phyloP scores from a whole-genome alignment of 2,329 filamentous ascomycete species.

The Emydomyces testavorans region DNA sequence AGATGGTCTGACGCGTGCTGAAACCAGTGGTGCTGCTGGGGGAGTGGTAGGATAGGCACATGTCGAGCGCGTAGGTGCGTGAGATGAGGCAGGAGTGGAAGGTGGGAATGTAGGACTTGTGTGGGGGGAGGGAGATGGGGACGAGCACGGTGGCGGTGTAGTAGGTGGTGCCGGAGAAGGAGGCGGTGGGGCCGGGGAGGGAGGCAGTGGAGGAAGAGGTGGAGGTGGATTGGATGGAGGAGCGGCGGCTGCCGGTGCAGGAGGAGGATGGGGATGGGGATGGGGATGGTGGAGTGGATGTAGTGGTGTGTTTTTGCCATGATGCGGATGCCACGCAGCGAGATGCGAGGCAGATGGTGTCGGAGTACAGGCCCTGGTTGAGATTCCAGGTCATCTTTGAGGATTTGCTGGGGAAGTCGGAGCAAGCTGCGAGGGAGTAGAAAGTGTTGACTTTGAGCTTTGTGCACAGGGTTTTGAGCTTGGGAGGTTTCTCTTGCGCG shows the following conservation, averaged over 20 bases:
- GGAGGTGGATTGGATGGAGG: slow-evolving; percentile 17
- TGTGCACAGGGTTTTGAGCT: slow-evolving; percentile 41
- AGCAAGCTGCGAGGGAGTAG: slow-evolving; percentile 43
- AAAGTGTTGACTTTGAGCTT: slow-evolving; percentile 49
- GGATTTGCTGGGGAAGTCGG: slow-evolving; percentile 38
- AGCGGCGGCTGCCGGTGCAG: slow-evolving; percentile 23
- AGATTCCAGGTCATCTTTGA: slow-evolving; percentile 31
- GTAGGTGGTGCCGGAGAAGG: slow-evolving; percentile 39
- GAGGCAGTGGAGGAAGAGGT: slow-evolving; percentile 24
- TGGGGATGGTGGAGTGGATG: slow-evolving; percentile 24
- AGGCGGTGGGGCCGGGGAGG: slow-evolving; percentile 26
- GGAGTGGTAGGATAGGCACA: slow-evolving; percentile 46
- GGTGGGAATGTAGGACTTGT: slow-evolving; percentile 53
- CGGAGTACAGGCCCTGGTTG: slow-evolving; percentile 42
- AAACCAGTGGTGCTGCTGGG: slow-evolving; percentile 30
- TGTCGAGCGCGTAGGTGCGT: slow-evolving; percentile 51
- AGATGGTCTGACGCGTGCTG: slow-evolving; percentile 31
- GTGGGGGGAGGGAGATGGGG: slow-evolving; percentile 48
- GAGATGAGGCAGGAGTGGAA: slow-evolving; percentile 59
- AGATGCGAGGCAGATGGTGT: slow-evolving; percentile 43
- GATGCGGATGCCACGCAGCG: slow-evolving; percentile 46
- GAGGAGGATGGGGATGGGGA: slow-evolving; percentile 20
- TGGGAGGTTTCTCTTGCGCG: slow-evolving; percentile 41
- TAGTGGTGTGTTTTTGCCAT: slow-evolving; percentile 44
- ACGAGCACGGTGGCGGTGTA: slow-evolving; percentile 54